Evolutionary conservation across 768 basidiomycete species (phyloP).

Genomic region (Russula dissimulans): DNA sequence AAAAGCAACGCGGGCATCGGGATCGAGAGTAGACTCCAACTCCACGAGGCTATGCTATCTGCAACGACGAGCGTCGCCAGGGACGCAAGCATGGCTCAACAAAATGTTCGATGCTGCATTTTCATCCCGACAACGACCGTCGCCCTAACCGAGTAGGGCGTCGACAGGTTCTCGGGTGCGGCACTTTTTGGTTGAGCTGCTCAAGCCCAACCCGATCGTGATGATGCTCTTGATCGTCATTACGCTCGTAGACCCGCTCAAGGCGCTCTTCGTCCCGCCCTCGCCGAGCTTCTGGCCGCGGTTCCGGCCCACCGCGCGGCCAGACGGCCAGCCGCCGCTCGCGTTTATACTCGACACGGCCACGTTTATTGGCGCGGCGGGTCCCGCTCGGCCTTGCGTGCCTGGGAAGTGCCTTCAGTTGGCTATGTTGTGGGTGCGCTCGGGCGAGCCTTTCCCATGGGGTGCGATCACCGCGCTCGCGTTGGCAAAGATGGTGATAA

Average conservation of each 20-base stretch:
- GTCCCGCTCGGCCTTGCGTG: conserved; percentile 56
- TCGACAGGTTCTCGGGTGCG: background rate
- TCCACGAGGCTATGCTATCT: background rate
- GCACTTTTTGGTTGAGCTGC: conserved; percentile 21
- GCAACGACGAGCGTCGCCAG: no score
- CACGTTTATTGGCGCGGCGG: conserved; percentile 48
- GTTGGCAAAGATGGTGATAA: conserved; percentile 43
- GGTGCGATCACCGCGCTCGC: conserved; percentile 48
- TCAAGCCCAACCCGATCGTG: conserved; percentile 42
- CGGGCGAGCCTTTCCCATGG: conserved; percentile 35
- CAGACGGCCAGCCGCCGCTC: conserved; percentile 61
- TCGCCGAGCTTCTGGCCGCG: conserved; percentile 34
- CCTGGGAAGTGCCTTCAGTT: conserved; percentile 55
- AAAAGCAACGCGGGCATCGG: background rate
- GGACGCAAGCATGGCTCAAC: no score
- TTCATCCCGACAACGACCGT: no score
- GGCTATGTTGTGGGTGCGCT: conserved; percentile 47
- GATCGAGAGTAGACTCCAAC: background rate
- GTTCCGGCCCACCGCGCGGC: conserved; percentile 29
- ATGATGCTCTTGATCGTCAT: conserved; percentile 48
- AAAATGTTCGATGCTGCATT: no score
- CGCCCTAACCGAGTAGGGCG: background rate
- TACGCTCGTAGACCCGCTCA: conserved; percentile 46
- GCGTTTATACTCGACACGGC: conserved; percentile 49
- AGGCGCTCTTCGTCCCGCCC: conserved; percentile 49